Evolutionary conservation across 768 basidiomycete genomes (phyloP), one percentile per base, ranked within the genome.

Genomic region (Cyclocybe aegerita): DNA sequence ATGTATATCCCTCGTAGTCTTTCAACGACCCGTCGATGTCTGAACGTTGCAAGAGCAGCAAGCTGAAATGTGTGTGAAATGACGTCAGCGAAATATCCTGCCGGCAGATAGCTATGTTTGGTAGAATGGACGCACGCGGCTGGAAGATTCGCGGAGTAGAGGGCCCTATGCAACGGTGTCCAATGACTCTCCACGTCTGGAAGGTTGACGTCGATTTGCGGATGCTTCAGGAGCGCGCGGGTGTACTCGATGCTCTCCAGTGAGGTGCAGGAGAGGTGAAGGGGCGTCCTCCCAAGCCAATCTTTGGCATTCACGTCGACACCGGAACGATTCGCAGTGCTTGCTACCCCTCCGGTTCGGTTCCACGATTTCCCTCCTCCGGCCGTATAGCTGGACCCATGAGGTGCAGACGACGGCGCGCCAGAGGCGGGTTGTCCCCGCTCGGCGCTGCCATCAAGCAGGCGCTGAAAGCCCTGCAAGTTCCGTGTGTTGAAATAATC

Each of bases 1-100:
- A 85, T 0, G 92, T 93, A 65, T 95, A 88, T 0, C 90, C 96
- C 58, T 98, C 96, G 29, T 74, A 61, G 61, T 98, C 96, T 63
- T 92, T 93, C 50, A 89, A 56, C 4, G 77, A 70, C 0, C 74
- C 68, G 64, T 97, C 90, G 16, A 82, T 82, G 60, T 96, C 93
- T 15, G 77, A 60, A 35, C 84, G 81, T 59, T 86, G 82, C 46
- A 97, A 70, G 6, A 98, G 78, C 33, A 94, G 73, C 40, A 90
- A 69, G 3, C 89, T 93, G 45, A 32, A 56, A 39, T 42, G 23
- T 10, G 34, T 39, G 23, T 17, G 33, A n/a, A 58, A 54, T 65
- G 48, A 51, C 71, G 54, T 61, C 53, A 57, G 36, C 50, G 48
- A 23, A 9, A n/a, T 29, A 43, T 29, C 12, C 33, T 32, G 16